A percentile compares a stretch with the other conserved stretches of the same genome.
Evolutionary conservation across 2,329 filamentous ascomycete species (phyloP).

Genomic region (Cladosporium sp.): DNA sequence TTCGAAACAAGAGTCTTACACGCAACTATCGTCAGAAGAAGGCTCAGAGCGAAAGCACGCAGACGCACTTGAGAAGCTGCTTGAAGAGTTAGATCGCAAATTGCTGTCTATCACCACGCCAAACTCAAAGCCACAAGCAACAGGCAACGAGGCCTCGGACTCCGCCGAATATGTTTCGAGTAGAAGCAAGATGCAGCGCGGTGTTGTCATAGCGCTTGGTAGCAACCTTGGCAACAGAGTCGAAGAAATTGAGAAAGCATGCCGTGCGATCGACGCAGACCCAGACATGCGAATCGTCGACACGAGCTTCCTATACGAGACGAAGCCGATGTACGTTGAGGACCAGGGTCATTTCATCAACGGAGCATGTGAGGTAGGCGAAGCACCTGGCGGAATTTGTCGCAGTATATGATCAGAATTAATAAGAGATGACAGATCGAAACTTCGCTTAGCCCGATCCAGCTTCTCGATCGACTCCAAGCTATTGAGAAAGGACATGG

Average conservation of each 20-base stretch:
- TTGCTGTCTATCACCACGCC: background rate
- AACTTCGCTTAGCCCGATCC: slow-evolving; percentile 69
- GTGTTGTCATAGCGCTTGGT: slow-evolving; percentile 69
- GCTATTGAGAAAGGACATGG: slow-evolving; percentile 76
- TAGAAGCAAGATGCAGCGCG: background rate
- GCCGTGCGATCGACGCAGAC: slow-evolving; percentile 65
- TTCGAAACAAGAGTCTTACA: too few species aligned
- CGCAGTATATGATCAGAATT: background rate
- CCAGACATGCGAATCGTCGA: slow-evolving; percentile 68
- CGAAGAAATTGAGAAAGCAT: slow-evolving; percentile 78
- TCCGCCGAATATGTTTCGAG: background rate
- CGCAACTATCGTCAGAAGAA: too few species aligned
- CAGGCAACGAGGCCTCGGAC: too few species aligned
- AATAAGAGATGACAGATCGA: slow-evolving; percentile 60
- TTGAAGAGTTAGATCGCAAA: background rate
- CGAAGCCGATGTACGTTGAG: slow-evolving; percentile 90
- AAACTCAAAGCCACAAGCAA: background rate
- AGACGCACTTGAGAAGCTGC: background rate
- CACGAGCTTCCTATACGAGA: slow-evolving; percentile 91
- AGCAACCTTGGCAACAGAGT: slow-evolving; percentile 89
- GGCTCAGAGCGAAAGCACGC: background rate
- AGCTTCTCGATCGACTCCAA: slow-evolving; percentile 76
- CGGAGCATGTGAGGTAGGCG: slow-evolving; percentile 80
- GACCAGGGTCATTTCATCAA: slow-evolving; percentile 89
- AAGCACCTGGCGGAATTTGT: background rate